Conservation (phyloP, 31 red algal species). For the Bonnemaisonia californica region DNA sequence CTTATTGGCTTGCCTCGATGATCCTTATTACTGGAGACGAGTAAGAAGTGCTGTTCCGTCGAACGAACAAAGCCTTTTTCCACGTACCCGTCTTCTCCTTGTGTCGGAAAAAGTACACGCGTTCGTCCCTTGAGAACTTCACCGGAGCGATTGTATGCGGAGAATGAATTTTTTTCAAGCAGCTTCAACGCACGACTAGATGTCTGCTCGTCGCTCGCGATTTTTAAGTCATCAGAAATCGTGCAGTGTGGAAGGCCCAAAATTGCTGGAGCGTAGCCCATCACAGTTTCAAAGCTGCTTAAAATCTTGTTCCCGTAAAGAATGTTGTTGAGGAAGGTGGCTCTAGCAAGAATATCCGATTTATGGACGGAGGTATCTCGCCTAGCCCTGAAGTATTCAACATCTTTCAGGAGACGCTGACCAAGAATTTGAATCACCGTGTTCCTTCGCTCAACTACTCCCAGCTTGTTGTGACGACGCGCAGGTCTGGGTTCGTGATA, state of each 20-base stretch:
- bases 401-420: constrained; percentile 20
- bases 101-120: neutral
- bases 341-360: constrained; percentile 24
- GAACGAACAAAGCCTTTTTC: neutral
- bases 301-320: constrained; percentile 28
- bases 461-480: constrained; percentile 15
- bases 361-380: neutral
- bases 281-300: constrained; percentile 42
- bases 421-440: neutral
- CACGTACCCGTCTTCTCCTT: neutral
- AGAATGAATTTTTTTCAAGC: too few species aligned
- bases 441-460: constrained; percentile 18
- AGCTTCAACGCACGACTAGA: too few species aligned
- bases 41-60: neutral
- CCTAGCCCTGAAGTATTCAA: neutral
- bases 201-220: neutral
- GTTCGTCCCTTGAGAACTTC: neutral
- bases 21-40: neutral
- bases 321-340: constrained; percentile 15
- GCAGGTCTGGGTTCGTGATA: neutral
- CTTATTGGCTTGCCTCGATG: neutral
- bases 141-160: neutral
- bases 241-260: constrained; percentile 11
- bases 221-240: neutral
- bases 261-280: constrained; percentile 28